These are phyloP conservation scores for Cyclotella atomus DNA, from an alignment of 108 stramenopile species.

Conservation along the genomic window DNA sequence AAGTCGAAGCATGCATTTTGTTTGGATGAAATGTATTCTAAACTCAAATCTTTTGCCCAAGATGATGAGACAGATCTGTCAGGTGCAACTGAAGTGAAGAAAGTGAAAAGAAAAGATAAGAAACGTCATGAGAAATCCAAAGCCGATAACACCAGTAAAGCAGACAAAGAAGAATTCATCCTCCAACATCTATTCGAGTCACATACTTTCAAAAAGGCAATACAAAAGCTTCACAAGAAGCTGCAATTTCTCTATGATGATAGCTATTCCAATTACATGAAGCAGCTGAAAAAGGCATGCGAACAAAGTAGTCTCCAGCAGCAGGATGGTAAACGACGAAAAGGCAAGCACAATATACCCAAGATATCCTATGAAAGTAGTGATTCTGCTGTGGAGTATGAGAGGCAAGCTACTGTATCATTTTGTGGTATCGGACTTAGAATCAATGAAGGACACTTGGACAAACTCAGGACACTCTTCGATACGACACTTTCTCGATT, in stretches of 20 bases:
- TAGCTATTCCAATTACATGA: constrained; percentile 26
- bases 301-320: constrained; percentile 15
- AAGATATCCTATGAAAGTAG: constrained; percentile 41
- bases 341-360: constrained; percentile 24
- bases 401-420: constrained; percentile 41
- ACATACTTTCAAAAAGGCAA: constrained; percentile 31
- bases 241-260: constrained; percentile 34
- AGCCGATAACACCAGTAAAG: constrained; percentile 5
- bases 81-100: background rate
- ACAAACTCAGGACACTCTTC: constrained; percentile 66
- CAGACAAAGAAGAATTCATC: constrained; percentile 28
- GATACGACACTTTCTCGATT: constrained; percentile 21
- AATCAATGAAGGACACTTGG: constrained; percentile 63
- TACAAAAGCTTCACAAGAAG: constrained; percentile 38
- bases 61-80: background rate
- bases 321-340: constrained; percentile 23
- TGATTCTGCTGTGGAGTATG: constrained; percentile 1
- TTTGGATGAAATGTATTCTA: constrained; percentile 16
- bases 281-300: constrained; percentile 39
- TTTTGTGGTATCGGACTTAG: constrained; percentile 65
- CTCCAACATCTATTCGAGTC: constrained; percentile 36
- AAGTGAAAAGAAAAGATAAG: constrained; percentile 16
- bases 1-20: background rate
- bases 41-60: constrained; percentile 6
- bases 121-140: background rate